A percentile compares a stretch with the other conserved stretches of the same genome.
Conservation (phyloP, 331 rosid species). For the Rosa hybrid region DNA sequence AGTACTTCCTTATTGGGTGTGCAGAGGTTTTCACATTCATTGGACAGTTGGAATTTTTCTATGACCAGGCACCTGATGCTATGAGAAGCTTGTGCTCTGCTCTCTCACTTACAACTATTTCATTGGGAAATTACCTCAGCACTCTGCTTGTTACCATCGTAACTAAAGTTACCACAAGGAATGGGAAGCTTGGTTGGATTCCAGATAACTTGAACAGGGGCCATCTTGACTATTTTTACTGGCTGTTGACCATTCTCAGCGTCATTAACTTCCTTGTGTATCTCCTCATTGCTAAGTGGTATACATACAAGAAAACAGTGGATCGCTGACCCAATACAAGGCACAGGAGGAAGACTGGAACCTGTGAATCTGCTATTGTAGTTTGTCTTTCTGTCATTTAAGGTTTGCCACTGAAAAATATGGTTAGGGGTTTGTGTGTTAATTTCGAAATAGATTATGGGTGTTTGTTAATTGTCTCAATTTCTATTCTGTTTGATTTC, state of each 20-base stretch:
- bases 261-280: conserved; percentile 50
- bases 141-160: conserved; percentile 64
- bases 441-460: neutral
- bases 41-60: conserved; percentile 69
- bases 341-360: neutral
- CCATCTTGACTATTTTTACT: conserved; percentile 72
- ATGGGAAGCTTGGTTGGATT: conserved; percentile 75
- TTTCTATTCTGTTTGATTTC: neutral
- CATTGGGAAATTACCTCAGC: conserved; percentile 68
- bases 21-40: conserved; percentile 69
- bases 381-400: neutral
- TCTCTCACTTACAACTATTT: conserved; percentile 60
- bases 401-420: neutral
- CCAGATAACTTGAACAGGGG: conserved; percentile 72
- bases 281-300: conserved; percentile 60
- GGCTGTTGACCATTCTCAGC: conserved; percentile 67
- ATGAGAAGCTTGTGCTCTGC: conserved; percentile 78
- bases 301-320: conserved; percentile 49
- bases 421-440: neutral
- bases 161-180: conserved; percentile 46
- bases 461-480: neutral
- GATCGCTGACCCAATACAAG: neutral
- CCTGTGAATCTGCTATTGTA: conserved; percentile 5
- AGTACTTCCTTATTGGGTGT: conserved; percentile 70
- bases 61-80: conserved; percentile 80